Base-by-base conservation (phyloP, 164 flowering plant species). In the Malania oleifera region DNA sequence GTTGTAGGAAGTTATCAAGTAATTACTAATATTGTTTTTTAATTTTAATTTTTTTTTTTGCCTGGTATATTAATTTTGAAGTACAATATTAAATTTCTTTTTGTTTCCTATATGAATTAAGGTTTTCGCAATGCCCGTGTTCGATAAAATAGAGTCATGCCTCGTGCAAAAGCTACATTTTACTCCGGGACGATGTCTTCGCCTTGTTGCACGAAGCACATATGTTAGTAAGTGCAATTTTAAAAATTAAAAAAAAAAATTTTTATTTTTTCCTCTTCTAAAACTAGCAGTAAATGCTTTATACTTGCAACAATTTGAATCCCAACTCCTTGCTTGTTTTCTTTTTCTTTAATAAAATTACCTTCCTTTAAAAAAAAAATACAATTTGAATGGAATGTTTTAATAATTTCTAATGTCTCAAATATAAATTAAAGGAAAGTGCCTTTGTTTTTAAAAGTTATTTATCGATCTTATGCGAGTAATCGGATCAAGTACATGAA, bases 1-100 rank as follows among this genome's bases (percentile, higher is more conserved):
- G 81, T 73, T 12, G 5, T 77, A 0, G 78, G 81, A 40, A 71
- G 76, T 44, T 74, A 74, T 48, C 78, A 77, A 78, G 75, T 74
- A 54, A 34, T 11, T 1, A n/a, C n/a, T n/a, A n/a, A n/a, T n/a
- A n/a, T n/a, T n/a, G n/a, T 34, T 34, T 34, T 34, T 34, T n/a
- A n/a, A 7, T 34, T 34, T 34, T 34, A 12, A 7, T 7, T 34
- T 7, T 7, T 7, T 12, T 7, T 7, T 34, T 7, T 34, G 38
- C 11, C 11, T 34, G 38, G 11, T 7, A 34, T 7, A 12, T 34
- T 34, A 34, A 34, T 7, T 34, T 7, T 34, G 7, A 34, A 5
- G 10, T 34, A 34, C 11, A 7, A 34, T 34, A 7, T 12, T 26
- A 2, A 37, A 35, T 37, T 20, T 14, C 13, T 26, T 59, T 29